A percentile compares a stretch with the other conserved stretches of the same genome.
phyloP scores from a whole-genome alignment of 2,329 filamentous ascomycete species.

The Dactylellina cionopaga region DNA sequence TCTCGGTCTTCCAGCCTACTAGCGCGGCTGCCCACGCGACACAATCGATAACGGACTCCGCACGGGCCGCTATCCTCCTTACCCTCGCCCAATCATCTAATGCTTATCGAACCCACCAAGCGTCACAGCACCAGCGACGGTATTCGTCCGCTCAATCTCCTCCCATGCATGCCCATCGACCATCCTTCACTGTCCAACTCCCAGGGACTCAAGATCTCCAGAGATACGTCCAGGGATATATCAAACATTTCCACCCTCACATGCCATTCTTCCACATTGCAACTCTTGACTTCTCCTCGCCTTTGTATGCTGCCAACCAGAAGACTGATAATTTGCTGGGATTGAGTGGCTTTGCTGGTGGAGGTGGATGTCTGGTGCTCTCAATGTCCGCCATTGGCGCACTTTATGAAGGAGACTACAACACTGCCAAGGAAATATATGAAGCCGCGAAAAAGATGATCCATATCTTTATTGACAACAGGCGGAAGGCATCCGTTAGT shows the following conservation, averaged over 20 bases:
- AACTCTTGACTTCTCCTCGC: constrained; percentile 87
- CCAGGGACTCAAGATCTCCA: constrained; percentile 87
- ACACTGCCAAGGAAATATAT: constrained; percentile 83
- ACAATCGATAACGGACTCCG: constrained; percentile 74
- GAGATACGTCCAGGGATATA: constrained; percentile 87
- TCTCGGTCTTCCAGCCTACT: constrained; percentile 60
- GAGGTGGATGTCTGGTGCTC: constrained; percentile 84
- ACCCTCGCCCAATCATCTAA: constrained; percentile 71
- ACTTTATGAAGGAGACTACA: constrained; percentile 85
- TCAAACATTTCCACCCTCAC: constrained; percentile 92
- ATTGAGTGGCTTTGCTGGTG: constrained; percentile 71
- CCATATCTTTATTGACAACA: constrained; percentile 88
- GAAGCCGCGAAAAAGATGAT: constrained; percentile 97
- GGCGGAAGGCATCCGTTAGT: constrained; percentile 82
- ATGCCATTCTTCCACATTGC: constrained; percentile 93
- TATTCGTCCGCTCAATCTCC: constrained; percentile 57
- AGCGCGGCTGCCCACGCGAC: constrained; percentile 63
- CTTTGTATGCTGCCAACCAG: constrained; percentile 71
- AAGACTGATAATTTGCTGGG: constrained; percentile 69
- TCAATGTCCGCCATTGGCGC: constrained; percentile 89
- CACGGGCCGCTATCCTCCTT: constrained; percentile 71
- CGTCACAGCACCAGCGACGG: constrained; percentile 64
- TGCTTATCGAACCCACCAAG: constrained; percentile 70
- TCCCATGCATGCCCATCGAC: constrained; percentile 56
- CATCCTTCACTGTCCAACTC: constrained; percentile 63